These are phyloP conservation scores for Saccharomyces pastorianus DNA, from an alignment of 1,139 yeast species.

Conservation along the genomic window DNA sequence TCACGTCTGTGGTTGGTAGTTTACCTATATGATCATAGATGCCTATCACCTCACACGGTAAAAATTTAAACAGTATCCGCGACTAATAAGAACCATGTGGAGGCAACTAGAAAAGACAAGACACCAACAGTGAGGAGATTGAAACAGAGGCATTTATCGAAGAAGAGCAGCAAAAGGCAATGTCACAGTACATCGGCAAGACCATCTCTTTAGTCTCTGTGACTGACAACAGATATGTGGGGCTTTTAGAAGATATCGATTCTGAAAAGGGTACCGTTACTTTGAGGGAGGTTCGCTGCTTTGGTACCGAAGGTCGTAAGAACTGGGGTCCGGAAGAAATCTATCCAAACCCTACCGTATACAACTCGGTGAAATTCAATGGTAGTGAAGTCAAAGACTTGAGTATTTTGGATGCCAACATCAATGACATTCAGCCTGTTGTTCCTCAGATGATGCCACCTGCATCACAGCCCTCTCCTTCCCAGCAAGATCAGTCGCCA, in stretches of 20 bases:
- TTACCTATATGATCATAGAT: not conserved
- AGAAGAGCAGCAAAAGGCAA: conserved; percentile 20
- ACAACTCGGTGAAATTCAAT: conserved; percentile 75
- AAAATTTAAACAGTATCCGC: not conserved
- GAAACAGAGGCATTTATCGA: not conserved
- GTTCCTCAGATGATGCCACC: conserved; percentile 14
- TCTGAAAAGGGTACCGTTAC: conserved; percentile 91
- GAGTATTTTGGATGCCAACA: conserved; percentile 58
- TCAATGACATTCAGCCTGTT: conserved; percentile 31
- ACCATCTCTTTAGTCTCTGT: conserved; percentile 83
- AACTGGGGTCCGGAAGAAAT: conserved; percentile 67
- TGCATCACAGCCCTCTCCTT: not conserved
- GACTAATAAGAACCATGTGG: not conserved
- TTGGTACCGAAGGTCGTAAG: conserved; percentile 93
- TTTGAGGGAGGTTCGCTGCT: conserved; percentile 68
- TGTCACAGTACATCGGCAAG: conserved; percentile 89
- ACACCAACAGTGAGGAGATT: not conserved
- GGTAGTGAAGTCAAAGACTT: conserved; percentile 92
- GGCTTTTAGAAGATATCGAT: conserved; percentile 75
- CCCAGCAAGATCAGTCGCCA: conserved; percentile 1
- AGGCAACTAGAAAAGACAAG: not conserved
- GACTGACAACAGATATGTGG: conserved; percentile 82
- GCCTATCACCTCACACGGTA: not conserved
- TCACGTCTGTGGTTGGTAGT: not conserved
- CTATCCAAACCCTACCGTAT: conserved; percentile 63